These are phyloP conservation scores for Tinospora cordifolia DNA, from an alignment of 164 flowering plant species.

Conservation along the genomic window DNA sequence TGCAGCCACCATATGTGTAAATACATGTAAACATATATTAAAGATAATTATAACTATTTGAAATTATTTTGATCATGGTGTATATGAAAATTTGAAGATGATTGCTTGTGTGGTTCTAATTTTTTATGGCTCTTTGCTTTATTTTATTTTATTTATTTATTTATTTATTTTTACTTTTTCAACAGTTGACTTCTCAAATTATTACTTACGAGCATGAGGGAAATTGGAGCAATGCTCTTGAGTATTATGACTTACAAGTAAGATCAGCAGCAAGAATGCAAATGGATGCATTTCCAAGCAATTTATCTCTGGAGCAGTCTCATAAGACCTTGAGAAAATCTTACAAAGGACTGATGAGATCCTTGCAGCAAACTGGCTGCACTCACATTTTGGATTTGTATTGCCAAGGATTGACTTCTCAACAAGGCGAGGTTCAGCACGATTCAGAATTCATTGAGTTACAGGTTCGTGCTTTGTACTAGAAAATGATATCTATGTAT, in stretches of 20 bases:
- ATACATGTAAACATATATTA: too few relatives aligned
- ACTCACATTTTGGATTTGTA: slow-evolving; percentile 74
- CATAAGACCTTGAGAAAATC: slow-evolving; percentile 36
- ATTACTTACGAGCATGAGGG: slow-evolving; percentile 92
- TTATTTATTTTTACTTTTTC: slow-evolving; percentile 4
- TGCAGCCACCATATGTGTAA: too few relatives aligned
- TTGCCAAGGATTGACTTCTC: slow-evolving; percentile 79
- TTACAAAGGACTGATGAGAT: slow-evolving; percentile 75
- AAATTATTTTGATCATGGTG: not conserved
- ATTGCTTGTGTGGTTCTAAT: not conserved
- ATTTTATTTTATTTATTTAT: too few relatives aligned
- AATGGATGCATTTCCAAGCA: slow-evolving; percentile 19
- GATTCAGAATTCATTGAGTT: slow-evolving; percentile 76
- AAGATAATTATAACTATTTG: too few relatives aligned
- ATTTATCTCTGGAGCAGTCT: slow-evolving; percentile 17
- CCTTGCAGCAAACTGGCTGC: slow-evolving; percentile 90
- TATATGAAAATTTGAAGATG: not conserved
- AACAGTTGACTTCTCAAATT: slow-evolving; percentile 69
- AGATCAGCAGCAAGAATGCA: slow-evolving; percentile 37
- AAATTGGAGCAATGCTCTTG: slow-evolving; percentile 93
- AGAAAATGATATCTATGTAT: not conserved
- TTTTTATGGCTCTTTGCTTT: slow-evolving; percentile 3
- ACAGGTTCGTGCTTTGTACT: slow-evolving; percentile 50
- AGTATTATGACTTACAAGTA: slow-evolving; percentile 83
- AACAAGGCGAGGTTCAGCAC: slow-evolving; percentile 52